Conservation (phyloP, 73 alveolate species). For the Urostyla sp. region DNA sequence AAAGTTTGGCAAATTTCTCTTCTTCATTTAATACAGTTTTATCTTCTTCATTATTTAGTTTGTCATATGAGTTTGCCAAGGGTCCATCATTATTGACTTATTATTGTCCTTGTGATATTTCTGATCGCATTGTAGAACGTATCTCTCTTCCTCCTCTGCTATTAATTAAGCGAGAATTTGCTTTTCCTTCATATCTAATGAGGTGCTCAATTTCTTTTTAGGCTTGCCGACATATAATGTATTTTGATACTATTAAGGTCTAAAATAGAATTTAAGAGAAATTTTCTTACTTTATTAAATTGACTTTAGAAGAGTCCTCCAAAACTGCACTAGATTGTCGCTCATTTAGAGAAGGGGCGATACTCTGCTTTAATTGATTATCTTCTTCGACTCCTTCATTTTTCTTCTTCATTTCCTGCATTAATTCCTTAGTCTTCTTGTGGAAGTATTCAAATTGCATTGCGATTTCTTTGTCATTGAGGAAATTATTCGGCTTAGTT, state of each 20-base stretch:
- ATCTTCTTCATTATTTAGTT: constrained; percentile 46
- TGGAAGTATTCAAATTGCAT: too few species aligned
- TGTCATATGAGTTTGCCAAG: constrained; percentile 19
- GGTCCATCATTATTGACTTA: constrained; percentile 63
- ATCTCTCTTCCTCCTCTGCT: constrained; percentile 14
- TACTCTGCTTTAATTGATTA: constrained; percentile 1
- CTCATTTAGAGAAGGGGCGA: background rate
- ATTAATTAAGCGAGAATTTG: constrained; percentile 5
- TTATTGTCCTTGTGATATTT: constrained; percentile 44
- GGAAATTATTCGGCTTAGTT: constrained; percentile 33
- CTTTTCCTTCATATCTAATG: constrained; percentile 24
- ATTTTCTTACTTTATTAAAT: too few species aligned
- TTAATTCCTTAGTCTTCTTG: constrained; percentile 13
- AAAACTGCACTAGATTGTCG: background rate
- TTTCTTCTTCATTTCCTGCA: constrained; percentile 1
- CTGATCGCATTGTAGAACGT: background rate
- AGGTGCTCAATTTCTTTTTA: constrained; percentile 24
- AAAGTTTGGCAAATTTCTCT: constrained; percentile 56
- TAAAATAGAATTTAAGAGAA: background rate
- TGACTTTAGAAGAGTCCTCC: background rate
- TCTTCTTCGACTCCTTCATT: constrained; percentile 36
- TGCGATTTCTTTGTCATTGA: constrained; percentile 35
- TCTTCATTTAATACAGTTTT: constrained; percentile 34
- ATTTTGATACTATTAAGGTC: background rate
- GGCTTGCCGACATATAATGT: constrained; percentile 23